Evolutionary conservation across 2,329 filamentous ascomycete species (phyloP).

Genomic region (Xylaria hypoxylon): DNA sequence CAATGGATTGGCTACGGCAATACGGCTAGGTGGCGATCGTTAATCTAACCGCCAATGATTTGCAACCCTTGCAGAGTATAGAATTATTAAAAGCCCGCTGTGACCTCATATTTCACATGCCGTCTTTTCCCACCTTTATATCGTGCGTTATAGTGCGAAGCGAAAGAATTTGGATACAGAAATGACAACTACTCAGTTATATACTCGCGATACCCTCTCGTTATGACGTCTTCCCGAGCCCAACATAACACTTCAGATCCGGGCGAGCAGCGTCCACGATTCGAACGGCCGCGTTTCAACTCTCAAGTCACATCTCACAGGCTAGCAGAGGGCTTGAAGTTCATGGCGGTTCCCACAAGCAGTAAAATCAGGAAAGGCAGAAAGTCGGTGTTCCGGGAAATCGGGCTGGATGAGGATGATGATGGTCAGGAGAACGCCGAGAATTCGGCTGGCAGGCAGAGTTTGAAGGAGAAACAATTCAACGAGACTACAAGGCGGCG

Average conservation of each 20-base stretch:
- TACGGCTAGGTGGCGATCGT: conserved; percentile 18
- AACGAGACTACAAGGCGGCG: conserved; percentile 48
- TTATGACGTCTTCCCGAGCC: conserved; percentile 45
- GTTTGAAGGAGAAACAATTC: conserved; percentile 50
- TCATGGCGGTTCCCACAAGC: conserved; percentile 56
- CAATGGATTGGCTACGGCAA: conserved; percentile 1
- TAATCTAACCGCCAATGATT: neutral
- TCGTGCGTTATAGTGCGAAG: conserved; percentile 17
- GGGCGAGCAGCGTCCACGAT: conserved; percentile 32
- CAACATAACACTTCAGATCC: conserved; percentile 40
- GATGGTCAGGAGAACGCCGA: conserved; percentile 42
- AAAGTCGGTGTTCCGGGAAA: conserved; percentile 65
- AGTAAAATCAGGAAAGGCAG: conserved; percentile 63
- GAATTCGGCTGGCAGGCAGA: conserved; percentile 43
- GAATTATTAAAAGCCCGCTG: conserved; percentile 37
- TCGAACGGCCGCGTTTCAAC: conserved; percentile 61
- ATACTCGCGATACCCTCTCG: conserved; percentile 22
- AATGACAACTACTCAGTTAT: conserved; percentile 22
- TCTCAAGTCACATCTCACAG: conserved; percentile 63
- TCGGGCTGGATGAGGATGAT: conserved; percentile 58
- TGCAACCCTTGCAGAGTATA: conserved; percentile 5
- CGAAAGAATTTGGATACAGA: conserved; percentile 33
- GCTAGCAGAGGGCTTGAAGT: conserved; percentile 60
- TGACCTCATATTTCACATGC: conserved; percentile 45
- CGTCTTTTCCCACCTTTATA: conserved; percentile 31